Percentiles rank a stretch among this genome's conserved stretches.
These are phyloP conservation scores for Blastobotrys malaysiensis DNA, from an alignment of 1,139 yeast genomes.

Conservation along the genomic window DNA sequence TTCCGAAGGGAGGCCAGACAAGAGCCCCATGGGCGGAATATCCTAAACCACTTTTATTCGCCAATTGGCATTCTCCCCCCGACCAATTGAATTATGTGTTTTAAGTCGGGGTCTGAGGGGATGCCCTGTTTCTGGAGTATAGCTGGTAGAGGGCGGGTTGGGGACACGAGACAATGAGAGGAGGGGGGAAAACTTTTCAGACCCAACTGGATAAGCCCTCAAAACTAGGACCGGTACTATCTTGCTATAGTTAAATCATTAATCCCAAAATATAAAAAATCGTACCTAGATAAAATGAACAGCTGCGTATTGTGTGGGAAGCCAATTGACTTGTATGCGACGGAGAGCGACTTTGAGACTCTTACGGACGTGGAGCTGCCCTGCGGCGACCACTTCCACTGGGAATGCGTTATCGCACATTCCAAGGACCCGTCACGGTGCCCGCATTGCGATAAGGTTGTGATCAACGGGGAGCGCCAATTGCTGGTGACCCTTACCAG, in stretches of 20 bases:
- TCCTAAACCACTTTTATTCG: not conserved
- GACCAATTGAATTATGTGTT: not conserved
- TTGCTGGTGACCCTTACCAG: conserved; percentile 17
- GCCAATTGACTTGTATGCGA: not conserved
- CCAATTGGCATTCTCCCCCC: too few species aligned
- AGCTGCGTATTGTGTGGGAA: not conserved
- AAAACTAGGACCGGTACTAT: not conserved
- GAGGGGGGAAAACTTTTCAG: not conserved
- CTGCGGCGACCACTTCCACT: conserved; percentile 21
- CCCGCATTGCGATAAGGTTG: conserved; percentile 16
- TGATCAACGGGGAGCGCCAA: conserved; percentile 10
- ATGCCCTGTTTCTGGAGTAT: too few species aligned
- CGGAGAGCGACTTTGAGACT: not conserved
- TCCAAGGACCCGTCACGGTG: conserved; percentile 14
- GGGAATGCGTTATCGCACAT: conserved; percentile 20
- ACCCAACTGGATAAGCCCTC: too few species aligned
- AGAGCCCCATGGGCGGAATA: not conserved
- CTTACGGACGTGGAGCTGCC: conserved; percentile 11
- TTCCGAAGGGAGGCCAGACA: not conserved
- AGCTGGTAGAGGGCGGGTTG: too few species aligned
- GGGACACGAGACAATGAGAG: not conserved
- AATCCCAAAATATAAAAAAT: not conserved
- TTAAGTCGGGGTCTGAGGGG: not conserved
- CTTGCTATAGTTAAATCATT: not conserved
- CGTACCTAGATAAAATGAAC: not conserved